A percentile compares a stretch with the other conserved stretches of the same genome.
phyloP scores from a whole-genome alignment of 768 basidiomycete species.

The Hypholoma sublateritium region DNA sequence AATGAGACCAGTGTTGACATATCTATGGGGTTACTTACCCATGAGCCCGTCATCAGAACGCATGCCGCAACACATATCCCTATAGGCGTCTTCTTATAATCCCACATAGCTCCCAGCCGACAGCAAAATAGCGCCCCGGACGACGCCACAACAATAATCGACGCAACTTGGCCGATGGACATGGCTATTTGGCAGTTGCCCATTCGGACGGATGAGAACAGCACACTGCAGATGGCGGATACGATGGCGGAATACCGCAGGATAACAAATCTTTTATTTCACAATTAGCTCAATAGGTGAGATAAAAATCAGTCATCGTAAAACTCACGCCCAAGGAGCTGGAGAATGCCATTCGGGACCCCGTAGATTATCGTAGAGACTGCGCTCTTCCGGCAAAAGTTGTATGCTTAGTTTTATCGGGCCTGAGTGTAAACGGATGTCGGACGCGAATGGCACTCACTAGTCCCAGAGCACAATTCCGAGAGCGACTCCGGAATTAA shows the following conservation, averaged over 20 bases:
- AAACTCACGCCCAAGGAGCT: conserved; percentile 29
- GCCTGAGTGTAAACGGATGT: neutral
- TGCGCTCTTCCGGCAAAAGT: conserved; percentile 28
- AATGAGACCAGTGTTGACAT: neutral
- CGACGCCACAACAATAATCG: conserved; percentile 26
- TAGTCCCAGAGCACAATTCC: conserved; percentile 33
- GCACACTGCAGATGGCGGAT: conserved; percentile 26
- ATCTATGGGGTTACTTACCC: conserved; percentile 20
- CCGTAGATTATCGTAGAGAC: conserved; percentile 23
- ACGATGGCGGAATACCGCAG: conserved; percentile 32
- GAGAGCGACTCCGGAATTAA: conserved; percentile 29
- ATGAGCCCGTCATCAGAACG: conserved; percentile 27
- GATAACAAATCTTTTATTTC: conserved; percentile 25
- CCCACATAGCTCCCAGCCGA: conserved; percentile 34
- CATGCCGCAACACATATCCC: conserved; percentile 22
- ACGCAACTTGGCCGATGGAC: conserved; percentile 28
- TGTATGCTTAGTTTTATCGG: conserved; percentile 19
- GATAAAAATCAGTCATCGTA: neutral
- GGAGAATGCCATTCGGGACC: conserved; percentile 24
- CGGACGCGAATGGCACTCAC: conserved; percentile 14
- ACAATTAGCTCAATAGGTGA: neutral
- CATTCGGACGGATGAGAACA: conserved; percentile 27
- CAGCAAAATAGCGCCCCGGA: conserved; percentile 32
- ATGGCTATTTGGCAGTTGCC: conserved; percentile 29
- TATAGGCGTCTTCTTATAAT: conserved; percentile 23